Conservation (phyloP, 2,329 filamentous ascomycete species). For the Phoma sp. region DNA sequence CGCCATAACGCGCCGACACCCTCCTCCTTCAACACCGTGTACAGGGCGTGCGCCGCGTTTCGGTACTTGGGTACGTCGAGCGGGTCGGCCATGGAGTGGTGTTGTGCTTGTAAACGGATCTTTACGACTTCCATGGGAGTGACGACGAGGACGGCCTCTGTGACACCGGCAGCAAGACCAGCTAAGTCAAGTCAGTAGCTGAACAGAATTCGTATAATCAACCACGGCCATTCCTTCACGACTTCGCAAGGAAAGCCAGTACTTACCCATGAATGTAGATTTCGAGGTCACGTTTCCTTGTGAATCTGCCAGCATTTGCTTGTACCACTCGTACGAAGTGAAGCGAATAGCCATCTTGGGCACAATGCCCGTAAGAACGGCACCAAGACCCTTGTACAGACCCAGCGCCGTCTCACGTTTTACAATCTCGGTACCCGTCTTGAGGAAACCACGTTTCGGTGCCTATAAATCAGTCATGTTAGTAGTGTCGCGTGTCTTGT, state of each 20-base stretch:
- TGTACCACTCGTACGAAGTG: conserved; percentile 96
- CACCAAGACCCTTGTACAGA: conserved; percentile 97
- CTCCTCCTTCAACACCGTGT: conserved; percentile 92
- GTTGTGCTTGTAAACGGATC: conserved; percentile 96
- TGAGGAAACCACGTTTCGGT: conserved; percentile 85
- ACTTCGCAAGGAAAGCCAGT: not conserved
- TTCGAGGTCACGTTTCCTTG: conserved; percentile 71
- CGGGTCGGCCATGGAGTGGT: conserved; percentile 97
- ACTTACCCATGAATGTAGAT: conserved; percentile 71
- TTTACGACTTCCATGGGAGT: conserved; percentile 99
- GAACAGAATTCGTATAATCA: no score
- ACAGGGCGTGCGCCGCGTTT: conserved; percentile 82
- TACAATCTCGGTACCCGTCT: conserved; percentile 85
- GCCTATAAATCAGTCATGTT: conserved; percentile 47
- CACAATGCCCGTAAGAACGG: conserved; percentile 93
- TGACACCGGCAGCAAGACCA: conserved; percentile 89
- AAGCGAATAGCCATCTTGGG: conserved; percentile 99
- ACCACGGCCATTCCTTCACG: no score
- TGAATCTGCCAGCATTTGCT: conserved; percentile 76
- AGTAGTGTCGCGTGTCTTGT: conserved; percentile 4
- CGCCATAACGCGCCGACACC: conserved; percentile 87
- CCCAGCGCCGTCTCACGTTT: conserved; percentile 88
- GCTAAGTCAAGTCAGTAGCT: conserved; percentile 57
- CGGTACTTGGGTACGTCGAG: conserved; percentile 97
- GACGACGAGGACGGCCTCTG: conserved; percentile 94